A percentile compares a stretch with the other conserved stretches of the same genome.
Evolutionary conservation across 257 asterid genomes (phyloP).

Genomic region (Striga asiatica): DNA sequence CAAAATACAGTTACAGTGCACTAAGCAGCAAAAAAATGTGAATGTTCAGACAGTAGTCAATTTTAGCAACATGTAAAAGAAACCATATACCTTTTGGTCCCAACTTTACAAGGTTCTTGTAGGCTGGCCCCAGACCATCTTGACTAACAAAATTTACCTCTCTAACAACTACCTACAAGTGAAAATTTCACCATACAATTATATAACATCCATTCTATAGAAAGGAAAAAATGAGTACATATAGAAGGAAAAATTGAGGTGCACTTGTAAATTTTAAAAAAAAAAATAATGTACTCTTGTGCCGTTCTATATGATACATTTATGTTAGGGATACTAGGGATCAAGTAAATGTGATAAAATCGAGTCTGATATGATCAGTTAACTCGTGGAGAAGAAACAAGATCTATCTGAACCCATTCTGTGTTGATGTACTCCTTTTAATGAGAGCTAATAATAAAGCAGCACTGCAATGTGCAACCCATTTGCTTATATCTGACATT

Average conservation of each 20-base stretch:
- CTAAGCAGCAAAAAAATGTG: too few relatives aligned
- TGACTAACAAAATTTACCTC: constrained; percentile 55
- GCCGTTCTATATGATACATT: background rate
- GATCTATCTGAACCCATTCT: background rate
- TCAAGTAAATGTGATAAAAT: background rate
- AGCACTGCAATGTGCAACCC: background rate
- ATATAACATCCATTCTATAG: too few relatives aligned
- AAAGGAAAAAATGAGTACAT: background rate
- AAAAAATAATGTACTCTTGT: background rate
- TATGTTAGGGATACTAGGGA: background rate
- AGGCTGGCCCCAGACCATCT: constrained; percentile 10
- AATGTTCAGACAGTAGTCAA: background rate
- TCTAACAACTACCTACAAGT: constrained; percentile 42
- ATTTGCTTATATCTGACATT: background rate
- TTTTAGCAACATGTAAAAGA: constrained; percentile 2
- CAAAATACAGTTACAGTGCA: too few relatives aligned
- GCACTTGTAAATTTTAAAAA: background rate
- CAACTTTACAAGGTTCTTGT: constrained; percentile 19
- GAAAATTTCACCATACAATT: background rate
- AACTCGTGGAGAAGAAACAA: constrained; percentile 1
- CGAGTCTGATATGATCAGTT: background rate
- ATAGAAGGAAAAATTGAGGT: background rate
- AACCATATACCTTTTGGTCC: constrained; percentile 30
- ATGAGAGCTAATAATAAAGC: background rate
- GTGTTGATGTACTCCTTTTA: background rate